phyloP scores from a whole-genome alignment of 768 basidiomycete genomes.

The Mycena amicta region DNA sequence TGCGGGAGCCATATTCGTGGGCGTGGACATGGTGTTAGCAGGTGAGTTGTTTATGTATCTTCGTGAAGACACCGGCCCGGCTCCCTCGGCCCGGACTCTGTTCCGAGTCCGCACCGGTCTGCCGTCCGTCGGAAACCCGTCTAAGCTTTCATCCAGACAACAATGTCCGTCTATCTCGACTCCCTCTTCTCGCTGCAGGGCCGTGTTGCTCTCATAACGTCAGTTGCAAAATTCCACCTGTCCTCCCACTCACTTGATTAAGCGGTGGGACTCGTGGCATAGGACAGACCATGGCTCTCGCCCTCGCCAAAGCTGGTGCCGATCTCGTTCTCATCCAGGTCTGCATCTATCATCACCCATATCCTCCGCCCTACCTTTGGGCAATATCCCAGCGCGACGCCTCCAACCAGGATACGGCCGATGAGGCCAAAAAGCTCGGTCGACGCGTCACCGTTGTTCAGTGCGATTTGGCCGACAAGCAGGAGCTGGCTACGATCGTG shows the following conservation, averaged over 20 bases:
- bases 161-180: too few relatives aligned
- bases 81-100: too few relatives aligned
- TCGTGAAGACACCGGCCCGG: too few relatives aligned
- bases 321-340: slow-evolving; percentile 27
- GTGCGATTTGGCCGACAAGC: slow-evolving; percentile 22
- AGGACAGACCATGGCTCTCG: slow-evolving; percentile 25
- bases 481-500: slow-evolving; percentile 14
- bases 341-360: too few relatives aligned
- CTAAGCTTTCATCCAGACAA: too few relatives aligned
- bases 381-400: slow-evolving; percentile 9
- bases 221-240: too few relatives aligned
- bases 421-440: slow-evolving; percentile 15
- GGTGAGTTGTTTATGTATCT: background rate
- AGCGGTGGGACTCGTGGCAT: slow-evolving; percentile 26
- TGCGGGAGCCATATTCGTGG: background rate
- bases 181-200: slow-evolving; percentile 19
- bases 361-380: background rate
- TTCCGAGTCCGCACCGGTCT: too few relatives aligned
- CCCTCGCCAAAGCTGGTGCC: slow-evolving; percentile 25
- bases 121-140: too few relatives aligned
- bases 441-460: slow-evolving; percentile 18
- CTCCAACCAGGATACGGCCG: slow-evolving; percentile 18
- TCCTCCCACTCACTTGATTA: too few relatives aligned
- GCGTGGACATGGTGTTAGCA: background rate
- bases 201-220: slow-evolving; percentile 21